Conservation (phyloP, 1,284 basidiomycete species). For the Bjerkandera adusta region DNA sequence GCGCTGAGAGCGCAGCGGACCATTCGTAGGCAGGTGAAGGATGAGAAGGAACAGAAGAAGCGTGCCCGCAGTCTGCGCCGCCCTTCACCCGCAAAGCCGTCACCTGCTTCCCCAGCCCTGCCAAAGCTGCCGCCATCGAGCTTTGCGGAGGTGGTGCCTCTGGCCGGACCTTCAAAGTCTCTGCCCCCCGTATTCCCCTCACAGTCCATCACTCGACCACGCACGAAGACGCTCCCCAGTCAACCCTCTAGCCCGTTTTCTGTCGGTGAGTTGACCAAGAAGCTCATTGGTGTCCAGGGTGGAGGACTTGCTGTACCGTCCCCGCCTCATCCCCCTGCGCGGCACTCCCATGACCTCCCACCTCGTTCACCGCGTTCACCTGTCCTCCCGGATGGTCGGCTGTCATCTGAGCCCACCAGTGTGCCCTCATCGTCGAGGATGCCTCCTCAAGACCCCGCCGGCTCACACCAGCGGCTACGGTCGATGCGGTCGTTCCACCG, state of each 20-base stretch:
- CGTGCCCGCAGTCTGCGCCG: conserved; percentile 41
- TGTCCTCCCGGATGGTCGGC: conserved; percentile 7
- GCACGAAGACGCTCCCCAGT: conserved; percentile 48
- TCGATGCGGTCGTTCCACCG: conserved; percentile 61
- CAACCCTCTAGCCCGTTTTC: conserved; percentile 41
- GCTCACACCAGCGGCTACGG: conserved; percentile 37
- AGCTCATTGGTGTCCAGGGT: conserved; percentile 51
- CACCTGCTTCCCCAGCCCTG: not conserved
- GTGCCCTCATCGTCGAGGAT: not conserved
- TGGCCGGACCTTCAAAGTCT: not conserved
- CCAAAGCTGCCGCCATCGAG: not conserved
- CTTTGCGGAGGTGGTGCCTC: not conserved
- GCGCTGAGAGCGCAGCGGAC: conserved; percentile 76
- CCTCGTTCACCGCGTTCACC: conserved; percentile 23
- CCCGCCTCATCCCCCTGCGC: not conserved
- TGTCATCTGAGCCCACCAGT: not conserved
- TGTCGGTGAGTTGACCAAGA: conserved; percentile 56
- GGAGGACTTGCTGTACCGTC: conserved; percentile 13
- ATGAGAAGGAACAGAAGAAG: conserved; percentile 60
- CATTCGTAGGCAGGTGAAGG: conserved; percentile 66
- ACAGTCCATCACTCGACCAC: conserved; percentile 34
- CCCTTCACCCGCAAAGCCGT: not conserved
- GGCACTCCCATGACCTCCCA: conserved; percentile 18
- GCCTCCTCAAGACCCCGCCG: conserved; percentile 22
- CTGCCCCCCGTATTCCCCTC: conserved; percentile 36